Evolutionary conservation across 345 rosid genomes (phyloP), one percentile per base, ranked within the genome.

Genomic region (Sapria himalayana): DNA sequence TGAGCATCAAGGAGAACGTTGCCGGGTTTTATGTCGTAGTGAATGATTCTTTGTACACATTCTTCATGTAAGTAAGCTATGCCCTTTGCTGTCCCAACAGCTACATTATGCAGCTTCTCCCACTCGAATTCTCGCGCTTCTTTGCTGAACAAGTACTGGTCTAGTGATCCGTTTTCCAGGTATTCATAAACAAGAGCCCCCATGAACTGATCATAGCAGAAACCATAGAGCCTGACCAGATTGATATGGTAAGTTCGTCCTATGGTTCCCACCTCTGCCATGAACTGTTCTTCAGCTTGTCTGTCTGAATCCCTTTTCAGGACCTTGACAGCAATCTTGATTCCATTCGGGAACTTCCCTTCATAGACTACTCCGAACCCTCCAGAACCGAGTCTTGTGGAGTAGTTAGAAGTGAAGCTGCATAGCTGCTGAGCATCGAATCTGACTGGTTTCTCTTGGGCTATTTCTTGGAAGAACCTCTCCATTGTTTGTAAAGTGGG

Each of bases 1-100:
- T 44, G 43, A 6, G 15, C 21, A 11, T 49, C 46, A 9, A 56
- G 33, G 29, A 49, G 25, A 16, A 56, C 40, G 24, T 44, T 56
- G 11, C 42, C 61, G 1, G 51, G 55, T 16, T 50, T 56, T 7
- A 44, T 56, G 4, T 44, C 56, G 10, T 24, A 56, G 37, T 50
- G 51, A 14, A 51, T 43, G 18, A 51, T 46, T 46, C 37, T 46
- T 19, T 23, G 38, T 0, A 17, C 42, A 17, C 53, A 46, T 27
- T 32, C 51, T 18, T 58, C 45, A 15, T 46, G 62, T 22, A 51
- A 29, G 15, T 51, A 51, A 15, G 56, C 49, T 3, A 51, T 38
- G 1, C 48, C 62, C 46, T 33, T 39, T 0, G 52, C 50, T 3
- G 62, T 47, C 13, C 62, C 39, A 2, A 39, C 13, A 1, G 57